phyloP scores from a whole-genome alignment of 2,329 filamentous ascomycete species.

The Fusarium nelsonii region DNA sequence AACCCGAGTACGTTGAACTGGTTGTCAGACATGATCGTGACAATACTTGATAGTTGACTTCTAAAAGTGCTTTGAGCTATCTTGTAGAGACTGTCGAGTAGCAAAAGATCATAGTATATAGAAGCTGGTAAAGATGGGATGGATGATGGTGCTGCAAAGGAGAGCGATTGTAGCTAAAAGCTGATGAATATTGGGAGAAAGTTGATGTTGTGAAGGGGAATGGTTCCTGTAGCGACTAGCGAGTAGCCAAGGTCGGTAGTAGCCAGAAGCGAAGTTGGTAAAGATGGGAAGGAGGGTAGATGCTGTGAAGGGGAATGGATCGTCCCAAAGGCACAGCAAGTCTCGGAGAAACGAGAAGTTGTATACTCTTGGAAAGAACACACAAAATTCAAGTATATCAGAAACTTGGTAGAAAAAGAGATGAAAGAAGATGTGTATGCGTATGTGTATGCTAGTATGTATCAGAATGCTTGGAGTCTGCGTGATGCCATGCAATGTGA shows the following conservation, averaged over 20 bases:
- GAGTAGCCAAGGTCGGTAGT: too few relatives aligned
- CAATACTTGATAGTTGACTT: not conserved
- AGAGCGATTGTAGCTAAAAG: too few relatives aligned
- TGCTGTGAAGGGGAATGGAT: not conserved
- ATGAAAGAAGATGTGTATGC: not conserved
- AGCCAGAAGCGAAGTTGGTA: too few relatives aligned
- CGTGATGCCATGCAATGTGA: slow-evolving; percentile 20
- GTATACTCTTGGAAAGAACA: slow-evolving; percentile 6
- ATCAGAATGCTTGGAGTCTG: too few relatives aligned
- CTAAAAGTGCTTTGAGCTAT: slow-evolving; percentile 7
- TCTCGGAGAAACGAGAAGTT: not conserved
- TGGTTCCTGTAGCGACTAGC: too few relatives aligned
- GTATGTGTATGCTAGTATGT: not conserved
- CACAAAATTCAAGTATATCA: not conserved
- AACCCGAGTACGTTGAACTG: not conserved
- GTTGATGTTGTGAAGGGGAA: not conserved
- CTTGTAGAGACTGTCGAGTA: slow-evolving; percentile 12
- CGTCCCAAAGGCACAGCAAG: not conserved
- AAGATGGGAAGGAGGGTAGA: not conserved
- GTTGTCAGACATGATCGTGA: slow-evolving; percentile 17
- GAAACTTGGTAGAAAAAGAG: slow-evolving; percentile 6
- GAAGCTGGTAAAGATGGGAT: not conserved
- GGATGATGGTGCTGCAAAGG: not conserved
- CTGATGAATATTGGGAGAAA: not conserved
- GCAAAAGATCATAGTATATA: not conserved